These are phyloP conservation scores for Fusarium foetens DNA, from an alignment of 2,329 filamentous ascomycete genomes.

Conservation along the genomic window DNA sequence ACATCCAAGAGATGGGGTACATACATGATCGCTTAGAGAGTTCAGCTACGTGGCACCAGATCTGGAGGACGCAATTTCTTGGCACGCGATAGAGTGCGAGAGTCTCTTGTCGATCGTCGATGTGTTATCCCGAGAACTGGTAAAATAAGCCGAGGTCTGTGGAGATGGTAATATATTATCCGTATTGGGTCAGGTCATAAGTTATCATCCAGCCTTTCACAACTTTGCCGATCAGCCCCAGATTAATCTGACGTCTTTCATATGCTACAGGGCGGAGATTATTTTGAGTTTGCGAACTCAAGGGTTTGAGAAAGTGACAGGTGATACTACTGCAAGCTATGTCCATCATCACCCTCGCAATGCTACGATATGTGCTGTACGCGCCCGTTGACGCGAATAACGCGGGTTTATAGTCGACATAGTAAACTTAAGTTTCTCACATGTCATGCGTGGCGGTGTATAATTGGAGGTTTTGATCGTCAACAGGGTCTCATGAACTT, in stretches of 20 bases:
- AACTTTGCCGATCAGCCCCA: background rate
- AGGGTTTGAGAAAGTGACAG: background rate
- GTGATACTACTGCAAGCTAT: background rate
- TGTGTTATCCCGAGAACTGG: background rate
- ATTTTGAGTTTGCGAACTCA: background rate
- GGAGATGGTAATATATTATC: background rate
- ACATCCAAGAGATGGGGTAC: background rate
- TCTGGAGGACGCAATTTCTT: background rate
- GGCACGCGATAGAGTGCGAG: background rate
- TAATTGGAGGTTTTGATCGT: background rate
- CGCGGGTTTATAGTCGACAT: accelerated
- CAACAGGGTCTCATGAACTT: background rate
- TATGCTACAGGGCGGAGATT: background rate
- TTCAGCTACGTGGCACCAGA: background rate
- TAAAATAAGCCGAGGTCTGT: background rate
- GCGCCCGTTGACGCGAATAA: background rate
- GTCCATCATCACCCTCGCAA: background rate
- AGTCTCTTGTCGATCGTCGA: background rate
- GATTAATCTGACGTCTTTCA: accelerated
- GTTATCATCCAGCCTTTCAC: background rate
- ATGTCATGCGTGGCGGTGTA: background rate
- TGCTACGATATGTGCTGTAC: background rate
- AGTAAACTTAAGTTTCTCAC: background rate
- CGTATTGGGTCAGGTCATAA: background rate
- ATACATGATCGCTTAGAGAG: background rate